Conservation (phyloP, 805 yeast species). For the Yueomyces sinensis region DNA sequence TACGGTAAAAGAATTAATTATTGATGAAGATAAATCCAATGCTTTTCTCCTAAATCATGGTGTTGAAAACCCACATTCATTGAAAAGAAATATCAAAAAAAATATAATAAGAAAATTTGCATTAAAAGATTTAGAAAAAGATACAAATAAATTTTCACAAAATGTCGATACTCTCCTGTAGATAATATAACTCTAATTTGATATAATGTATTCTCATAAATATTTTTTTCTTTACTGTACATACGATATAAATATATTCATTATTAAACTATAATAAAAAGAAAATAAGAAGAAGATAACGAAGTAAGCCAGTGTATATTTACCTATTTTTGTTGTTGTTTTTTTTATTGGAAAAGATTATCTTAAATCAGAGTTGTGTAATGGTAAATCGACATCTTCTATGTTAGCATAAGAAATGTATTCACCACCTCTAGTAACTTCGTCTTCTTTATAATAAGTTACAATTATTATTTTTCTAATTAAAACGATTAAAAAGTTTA, state of each 20-base stretch:
- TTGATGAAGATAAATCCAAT: conserved; percentile 25
- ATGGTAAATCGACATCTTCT: conserved; percentile 1
- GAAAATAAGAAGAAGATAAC: no score
- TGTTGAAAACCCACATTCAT: conserved; percentile 24
- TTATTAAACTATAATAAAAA: no score
- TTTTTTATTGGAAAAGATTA: conserved; percentile 4
- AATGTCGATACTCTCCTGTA: no score
- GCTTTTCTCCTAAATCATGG: conserved; percentile 25
- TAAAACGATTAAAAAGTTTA: conserved; percentile 35
- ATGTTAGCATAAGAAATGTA: conserved; percentile 18
- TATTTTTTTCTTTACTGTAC: no score
- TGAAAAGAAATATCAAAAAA: conserved; percentile 46
- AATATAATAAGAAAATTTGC: conserved; percentile 60
- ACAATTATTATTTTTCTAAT: conserved; percentile 41
- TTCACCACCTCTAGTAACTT: conserved; percentile 24
- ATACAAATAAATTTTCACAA: no score
- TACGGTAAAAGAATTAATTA: conserved; percentile 25
- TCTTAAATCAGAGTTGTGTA: conserved; percentile 1
- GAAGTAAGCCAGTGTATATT: no score
- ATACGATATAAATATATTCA: no score
- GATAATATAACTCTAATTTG: no score
- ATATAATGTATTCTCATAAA: no score
- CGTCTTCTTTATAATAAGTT: conserved; percentile 44
- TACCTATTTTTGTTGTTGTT: no score
- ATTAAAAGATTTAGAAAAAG: conserved; percentile 8